phyloP scores from a whole-genome alignment of 2,329 filamentous ascomycete species.

The Ilyonectria destructans region DNA sequence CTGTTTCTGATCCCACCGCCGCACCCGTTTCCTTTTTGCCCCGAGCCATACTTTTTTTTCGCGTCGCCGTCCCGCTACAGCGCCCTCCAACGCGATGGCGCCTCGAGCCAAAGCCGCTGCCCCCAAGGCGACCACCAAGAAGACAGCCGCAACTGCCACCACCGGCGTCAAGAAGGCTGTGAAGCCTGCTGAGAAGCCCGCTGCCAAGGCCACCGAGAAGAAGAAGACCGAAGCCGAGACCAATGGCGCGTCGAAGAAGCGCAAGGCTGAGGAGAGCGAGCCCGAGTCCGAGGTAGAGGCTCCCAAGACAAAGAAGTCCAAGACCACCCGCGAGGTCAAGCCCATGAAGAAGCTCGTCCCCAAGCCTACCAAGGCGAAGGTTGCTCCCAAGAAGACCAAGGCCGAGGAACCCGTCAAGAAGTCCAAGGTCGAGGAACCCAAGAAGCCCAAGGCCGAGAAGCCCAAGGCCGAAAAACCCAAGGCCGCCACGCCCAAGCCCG shows the following conservation, averaged over 20 bases:
- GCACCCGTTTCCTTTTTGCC: slow-evolving; percentile 1
- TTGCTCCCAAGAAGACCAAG: slow-evolving; percentile 42
- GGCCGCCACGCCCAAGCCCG: slow-evolving; percentile 65
- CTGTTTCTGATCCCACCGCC: not conserved
- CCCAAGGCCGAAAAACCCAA: slow-evolving; percentile 38
- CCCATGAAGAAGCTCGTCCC: slow-evolving; percentile 47
- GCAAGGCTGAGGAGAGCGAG: slow-evolving; percentile 50
- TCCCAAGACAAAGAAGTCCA: slow-evolving; percentile 49
- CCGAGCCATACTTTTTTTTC: slow-evolving; percentile 23
- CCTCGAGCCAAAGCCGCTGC: slow-evolving; percentile 50
- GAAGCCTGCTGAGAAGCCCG: slow-evolving; percentile 42
- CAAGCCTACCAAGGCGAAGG: slow-evolving; percentile 42
- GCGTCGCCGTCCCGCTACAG: slow-evolving; percentile 20
- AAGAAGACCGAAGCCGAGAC: slow-evolving; percentile 42
- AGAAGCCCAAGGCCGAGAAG: slow-evolving; percentile 41
- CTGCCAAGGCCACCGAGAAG: slow-evolving; percentile 36
- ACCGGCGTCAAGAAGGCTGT: slow-evolving; percentile 44
- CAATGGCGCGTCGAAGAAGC: slow-evolving; percentile 49
- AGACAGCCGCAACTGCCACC: slow-evolving; percentile 42
- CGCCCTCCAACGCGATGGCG: slow-evolving; percentile 51
- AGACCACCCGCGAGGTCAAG: slow-evolving; percentile 48
- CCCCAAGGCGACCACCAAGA: slow-evolving; percentile 50
- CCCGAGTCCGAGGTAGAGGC: slow-evolving; percentile 50
- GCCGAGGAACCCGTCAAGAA: slow-evolving; percentile 43
- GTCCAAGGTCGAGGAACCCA: slow-evolving; percentile 40